A percentile compares a stretch with the other conserved stretches of the same genome.
Conservation (phyloP, 192 early-diverging fungal species). For the Powellomyces hirtus region DNA sequence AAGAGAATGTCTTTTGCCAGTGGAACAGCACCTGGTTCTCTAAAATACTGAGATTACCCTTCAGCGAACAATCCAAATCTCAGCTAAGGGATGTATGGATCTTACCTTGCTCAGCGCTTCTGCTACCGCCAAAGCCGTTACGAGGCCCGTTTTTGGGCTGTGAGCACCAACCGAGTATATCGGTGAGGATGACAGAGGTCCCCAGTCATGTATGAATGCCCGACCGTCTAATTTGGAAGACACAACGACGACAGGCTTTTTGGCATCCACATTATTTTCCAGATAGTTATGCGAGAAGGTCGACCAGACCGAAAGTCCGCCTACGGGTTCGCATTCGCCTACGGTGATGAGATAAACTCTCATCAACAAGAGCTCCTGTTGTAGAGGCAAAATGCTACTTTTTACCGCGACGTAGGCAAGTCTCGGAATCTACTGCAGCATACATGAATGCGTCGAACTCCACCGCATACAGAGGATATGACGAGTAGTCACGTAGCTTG, state of each 20-base stretch:
- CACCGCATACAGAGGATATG: conserved; percentile 66
- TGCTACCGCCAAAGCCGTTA: conserved; percentile 65
- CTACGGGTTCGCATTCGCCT: conserved; percentile 68
- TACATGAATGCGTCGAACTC: conserved; percentile 74
- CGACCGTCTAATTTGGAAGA: conserved; percentile 62
- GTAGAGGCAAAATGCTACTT: background rate
- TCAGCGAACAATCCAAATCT: background rate
- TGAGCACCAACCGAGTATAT: conserved; percentile 52
- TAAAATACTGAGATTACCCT: conserved; percentile 2
- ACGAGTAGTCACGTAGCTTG: conserved; percentile 37
- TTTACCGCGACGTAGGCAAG: conserved; percentile 69
- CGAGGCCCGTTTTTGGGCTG: conserved; percentile 56
- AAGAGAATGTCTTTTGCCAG: conserved; percentile 72
- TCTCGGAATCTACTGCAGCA: conserved; percentile 59
- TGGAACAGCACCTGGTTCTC: conserved; percentile 17
- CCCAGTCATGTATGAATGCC: conserved; percentile 61
- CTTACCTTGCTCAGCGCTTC: conserved; percentile 68
- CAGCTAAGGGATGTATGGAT: background rate
- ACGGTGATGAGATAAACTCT: background rate
- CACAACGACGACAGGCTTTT: conserved; percentile 68
- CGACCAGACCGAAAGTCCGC: conserved; percentile 67
- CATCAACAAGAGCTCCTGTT: background rate
- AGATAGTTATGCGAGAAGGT: conserved; percentile 46
- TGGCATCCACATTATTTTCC: conserved; percentile 48
- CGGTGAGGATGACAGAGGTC: background rate